Evolutionary conservation across 345 rosid genomes (phyloP).

Genomic region (Anastatica hierochuntica): DNA sequence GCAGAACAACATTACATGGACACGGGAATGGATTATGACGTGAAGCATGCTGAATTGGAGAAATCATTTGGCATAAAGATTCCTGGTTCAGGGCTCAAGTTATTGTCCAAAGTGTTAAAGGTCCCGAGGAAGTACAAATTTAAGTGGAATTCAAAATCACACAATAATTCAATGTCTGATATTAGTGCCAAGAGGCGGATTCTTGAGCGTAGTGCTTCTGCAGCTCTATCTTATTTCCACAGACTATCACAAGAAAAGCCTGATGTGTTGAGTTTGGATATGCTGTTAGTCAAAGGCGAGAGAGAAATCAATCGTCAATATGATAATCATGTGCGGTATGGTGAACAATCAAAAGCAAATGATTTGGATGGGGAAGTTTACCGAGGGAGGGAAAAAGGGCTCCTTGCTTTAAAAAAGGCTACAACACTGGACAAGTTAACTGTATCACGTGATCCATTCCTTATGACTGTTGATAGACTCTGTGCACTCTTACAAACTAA

Average conservation of each 20-base stretch:
- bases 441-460: conserved; percentile 55
- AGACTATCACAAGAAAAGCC: conserved; percentile 33
- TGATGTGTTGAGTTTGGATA: conserved; percentile 27
- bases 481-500: conserved; percentile 27
- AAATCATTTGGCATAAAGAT: conserved; percentile 80
- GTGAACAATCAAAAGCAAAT: conserved; percentile 23
- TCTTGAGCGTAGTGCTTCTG: conserved; percentile 69
- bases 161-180: conserved; percentile 34
- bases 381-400: conserved; percentile 17
- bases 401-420: conserved; percentile 16
- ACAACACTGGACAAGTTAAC: conserved; percentile 20
- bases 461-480: conserved; percentile 46
- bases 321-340: conserved; percentile 2
- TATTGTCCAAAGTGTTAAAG: conserved; percentile 54
- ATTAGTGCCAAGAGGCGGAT: conserved; percentile 58
- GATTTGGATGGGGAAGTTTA: conserved; percentile 21
- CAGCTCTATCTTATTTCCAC: conserved; percentile 58
- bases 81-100: conserved; percentile 61
- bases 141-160: conserved; percentile 54
- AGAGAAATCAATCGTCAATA: conserved; percentile 20
- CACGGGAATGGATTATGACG: conserved; percentile 63
- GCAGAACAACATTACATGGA: conserved; percentile 77
- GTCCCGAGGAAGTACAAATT: conserved; percentile 46
- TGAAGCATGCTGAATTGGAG: conserved; percentile 86
- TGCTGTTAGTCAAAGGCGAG: conserved; percentile 33